phyloP scores from a whole-genome alignment of 768 basidiomycete species.

The Podaxis sp. region DNA sequence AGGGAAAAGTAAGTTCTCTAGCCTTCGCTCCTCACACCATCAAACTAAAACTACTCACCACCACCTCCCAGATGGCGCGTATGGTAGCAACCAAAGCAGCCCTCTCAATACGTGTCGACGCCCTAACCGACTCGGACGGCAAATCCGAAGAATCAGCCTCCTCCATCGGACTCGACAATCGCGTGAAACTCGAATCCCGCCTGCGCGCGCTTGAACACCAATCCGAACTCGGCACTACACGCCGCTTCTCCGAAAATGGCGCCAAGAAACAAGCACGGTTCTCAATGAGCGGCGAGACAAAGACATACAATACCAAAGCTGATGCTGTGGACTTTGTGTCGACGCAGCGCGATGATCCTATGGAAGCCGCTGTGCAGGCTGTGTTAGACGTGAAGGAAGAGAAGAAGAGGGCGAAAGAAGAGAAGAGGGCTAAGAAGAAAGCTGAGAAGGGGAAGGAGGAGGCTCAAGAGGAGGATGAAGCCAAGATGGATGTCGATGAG shows the following conservation, averaged over 20 bases:
- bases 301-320: constrained; percentile 83
- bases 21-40: neutral
- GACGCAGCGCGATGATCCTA: constrained; percentile 76
- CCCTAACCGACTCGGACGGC: constrained; percentile 87
- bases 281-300: constrained; percentile 75
- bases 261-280: constrained; percentile 76
- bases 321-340: constrained; percentile 83
- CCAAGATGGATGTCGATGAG: constrained; percentile 40
- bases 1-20: constrained; percentile 73
- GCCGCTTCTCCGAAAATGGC: constrained; percentile 54
- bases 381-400: constrained; percentile 86
- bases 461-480: constrained; percentile 38
- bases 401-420: constrained; percentile 79
- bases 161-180: constrained; percentile 89
- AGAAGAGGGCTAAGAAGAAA: constrained; percentile 67
- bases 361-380: constrained; percentile 70
- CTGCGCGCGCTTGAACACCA: constrained; percentile 86
- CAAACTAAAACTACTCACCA: neutral
- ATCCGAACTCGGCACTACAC: constrained; percentile 68
- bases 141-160: constrained; percentile 83
- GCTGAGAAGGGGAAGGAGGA: constrained; percentile 44
- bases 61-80: constrained; percentile 78
- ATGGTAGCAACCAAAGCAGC: constrained; percentile 99
- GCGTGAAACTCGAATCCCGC: constrained; percentile 93
- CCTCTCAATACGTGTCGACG: constrained; percentile 96